Evolutionary conservation across 768 basidiomycete species (phyloP).

Genomic region (Amanita thiersii): DNA sequence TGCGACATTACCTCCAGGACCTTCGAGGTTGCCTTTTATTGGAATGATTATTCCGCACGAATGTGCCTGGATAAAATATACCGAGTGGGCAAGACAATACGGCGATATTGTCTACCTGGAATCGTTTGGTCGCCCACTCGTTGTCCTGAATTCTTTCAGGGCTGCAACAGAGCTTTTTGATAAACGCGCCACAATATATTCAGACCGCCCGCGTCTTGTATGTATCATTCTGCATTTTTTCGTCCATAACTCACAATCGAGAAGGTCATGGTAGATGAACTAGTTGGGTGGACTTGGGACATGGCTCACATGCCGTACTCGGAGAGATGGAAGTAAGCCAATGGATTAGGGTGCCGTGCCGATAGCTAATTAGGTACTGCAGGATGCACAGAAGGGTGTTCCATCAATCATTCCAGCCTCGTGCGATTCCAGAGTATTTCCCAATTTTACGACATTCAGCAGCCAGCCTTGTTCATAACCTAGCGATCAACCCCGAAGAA

Average conservation of each 20-base stretch:
- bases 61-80: slow-evolving; percentile 23
- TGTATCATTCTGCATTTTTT: neutral
- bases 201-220: slow-evolving; percentile 31
- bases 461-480: slow-evolving; percentile 17
- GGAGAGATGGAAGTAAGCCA: slow-evolving; percentile 19
- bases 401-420: slow-evolving; percentile 28
- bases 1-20: slow-evolving; percentile 24
- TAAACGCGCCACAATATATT: slow-evolving; percentile 34
- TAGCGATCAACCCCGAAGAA: slow-evolving; percentile 17
- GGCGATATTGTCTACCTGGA: slow-evolving; percentile 22
- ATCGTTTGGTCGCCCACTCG: slow-evolving; percentile 25
- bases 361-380: neutral
- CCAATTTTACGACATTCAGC: slow-evolving; percentile 17
- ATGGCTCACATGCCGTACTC: slow-evolving; percentile 23
- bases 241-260: neutral
- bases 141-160: slow-evolving; percentile 32
- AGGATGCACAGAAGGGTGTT: slow-evolving; percentile 25
- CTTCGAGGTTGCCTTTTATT: slow-evolving; percentile 23
- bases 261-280: slow-evolving; percentile 2
- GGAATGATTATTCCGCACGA: slow-evolving; percentile 24
- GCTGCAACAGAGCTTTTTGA: slow-evolving; percentile 35
- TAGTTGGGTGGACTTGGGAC: slow-evolving; percentile 22
- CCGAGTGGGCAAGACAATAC: slow-evolving; percentile 22
- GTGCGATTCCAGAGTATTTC: slow-evolving; percentile 18
- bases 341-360: neutral